Percentiles rank a stretch among this genome's conserved stretches.
These are phyloP conservation scores for Marasmius tenuissimus DNA, from an alignment of 1,284 basidiomycete species.

Conservation along the genomic window DNA sequence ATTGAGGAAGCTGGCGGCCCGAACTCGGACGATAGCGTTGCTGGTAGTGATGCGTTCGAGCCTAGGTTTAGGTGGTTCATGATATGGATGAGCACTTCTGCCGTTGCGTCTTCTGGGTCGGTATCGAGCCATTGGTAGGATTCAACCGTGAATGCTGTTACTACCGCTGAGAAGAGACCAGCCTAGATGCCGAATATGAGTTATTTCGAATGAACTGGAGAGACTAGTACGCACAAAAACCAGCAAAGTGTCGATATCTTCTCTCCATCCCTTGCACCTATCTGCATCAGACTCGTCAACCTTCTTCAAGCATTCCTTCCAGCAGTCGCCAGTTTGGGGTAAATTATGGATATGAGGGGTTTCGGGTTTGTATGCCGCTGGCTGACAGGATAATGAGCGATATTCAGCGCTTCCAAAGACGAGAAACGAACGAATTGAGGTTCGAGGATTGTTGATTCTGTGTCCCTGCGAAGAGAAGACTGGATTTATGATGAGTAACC, in stretches of 20 bases:
- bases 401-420: neutral
- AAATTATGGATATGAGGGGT: neutral
- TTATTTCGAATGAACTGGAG: neutral
- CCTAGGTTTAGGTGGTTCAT: neutral
- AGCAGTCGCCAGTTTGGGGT: conserved; percentile 7
- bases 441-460: neutral
- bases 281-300: conserved; percentile 14
- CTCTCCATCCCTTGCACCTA: conserved; percentile 13
- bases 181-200: neutral
- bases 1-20: neutral
- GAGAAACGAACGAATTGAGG: neutral
- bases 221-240: conserved; percentile 8
- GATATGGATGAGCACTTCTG: neutral
- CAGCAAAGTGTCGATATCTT: conserved; percentile 13
- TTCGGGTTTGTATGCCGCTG: neutral
- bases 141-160: neutral
- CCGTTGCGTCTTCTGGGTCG: neutral
- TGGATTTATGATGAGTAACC: too few species aligned
- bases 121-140: conserved; percentile 1
- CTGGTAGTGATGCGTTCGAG: neutral
- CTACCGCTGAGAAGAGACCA: conserved; percentile 1
- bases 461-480: too few species aligned
- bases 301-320: conserved; percentile 14
- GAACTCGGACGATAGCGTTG: neutral
- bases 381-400: neutral